phyloP scores from a whole-genome alignment of 225 moss, liverwort and hornwort genomes.

The Neckera pumila region DNA sequence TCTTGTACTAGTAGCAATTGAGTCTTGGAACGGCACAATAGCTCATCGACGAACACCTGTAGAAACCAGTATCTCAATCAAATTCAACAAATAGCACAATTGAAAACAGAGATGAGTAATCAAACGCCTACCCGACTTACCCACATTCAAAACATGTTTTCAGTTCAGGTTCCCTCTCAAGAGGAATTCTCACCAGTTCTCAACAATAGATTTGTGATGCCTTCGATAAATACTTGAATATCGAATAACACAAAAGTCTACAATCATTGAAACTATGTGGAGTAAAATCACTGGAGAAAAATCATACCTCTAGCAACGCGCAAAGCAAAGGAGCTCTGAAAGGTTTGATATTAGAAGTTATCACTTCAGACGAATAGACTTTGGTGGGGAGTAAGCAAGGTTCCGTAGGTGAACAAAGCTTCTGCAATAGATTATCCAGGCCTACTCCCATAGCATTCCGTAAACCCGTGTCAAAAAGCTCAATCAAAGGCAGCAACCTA shows the following conservation, averaged over 20 bases:
- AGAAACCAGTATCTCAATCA: neutral
- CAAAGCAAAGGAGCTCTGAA: constrained; percentile 30
- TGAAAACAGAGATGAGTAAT: neutral
- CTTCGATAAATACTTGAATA: neutral
- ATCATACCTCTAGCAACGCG: constrained; percentile 35
- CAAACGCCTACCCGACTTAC: neutral
- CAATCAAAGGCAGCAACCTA: constrained; percentile 61
- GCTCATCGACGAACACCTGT: constrained; percentile 79
- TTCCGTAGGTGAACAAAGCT: constrained; percentile 61
- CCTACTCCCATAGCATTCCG: constrained; percentile 41
- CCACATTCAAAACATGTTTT: neutral
- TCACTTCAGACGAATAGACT: neutral
- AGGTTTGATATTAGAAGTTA: neutral
- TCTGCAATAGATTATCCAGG: constrained; percentile 48
- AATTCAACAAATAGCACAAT: neutral
- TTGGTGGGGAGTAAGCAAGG: constrained; percentile 25
- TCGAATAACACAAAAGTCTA: neutral
- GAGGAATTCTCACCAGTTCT: neutral
- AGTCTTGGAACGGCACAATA: constrained; percentile 42
- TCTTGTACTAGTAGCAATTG: constrained; percentile 43
- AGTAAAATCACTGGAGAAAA: neutral
- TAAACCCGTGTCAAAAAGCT: constrained; percentile 63
- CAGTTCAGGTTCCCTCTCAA: neutral
- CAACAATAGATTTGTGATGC: neutral
- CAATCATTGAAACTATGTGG: neutral